A percentile compares a stretch with the other conserved stretches of the same genome.
These are phyloP conservation scores for Elsinoe necatrix DNA, from an alignment of 2,329 filamentous ascomycete species.

Conservation along the genomic window DNA sequence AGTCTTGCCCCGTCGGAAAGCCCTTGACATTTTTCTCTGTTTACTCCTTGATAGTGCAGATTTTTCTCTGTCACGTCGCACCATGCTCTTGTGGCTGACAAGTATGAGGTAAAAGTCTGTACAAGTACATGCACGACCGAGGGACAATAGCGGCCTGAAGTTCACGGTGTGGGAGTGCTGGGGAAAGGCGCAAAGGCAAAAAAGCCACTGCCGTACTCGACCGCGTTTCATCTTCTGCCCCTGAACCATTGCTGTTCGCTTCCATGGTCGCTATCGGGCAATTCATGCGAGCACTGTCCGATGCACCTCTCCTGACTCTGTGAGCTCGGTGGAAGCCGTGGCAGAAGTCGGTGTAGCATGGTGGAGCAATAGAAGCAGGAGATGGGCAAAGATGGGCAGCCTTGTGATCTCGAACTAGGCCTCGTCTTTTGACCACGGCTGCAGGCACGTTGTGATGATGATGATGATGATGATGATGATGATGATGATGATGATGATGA, in stretches of 20 bases:
- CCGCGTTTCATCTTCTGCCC: slow-evolving; percentile 2
- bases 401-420: not conserved
- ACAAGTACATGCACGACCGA: slow-evolving; percentile 10
- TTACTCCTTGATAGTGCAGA: not conserved
- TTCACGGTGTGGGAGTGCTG: not conserved
- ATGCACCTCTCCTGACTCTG: not conserved
- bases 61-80: slow-evolving; percentile 1
- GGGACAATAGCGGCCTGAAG: not conserved
- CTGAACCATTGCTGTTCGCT: not conserved
- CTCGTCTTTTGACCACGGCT: not conserved
- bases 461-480: too few relatives aligned
- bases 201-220: not conserved
- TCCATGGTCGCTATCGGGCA: not conserved
- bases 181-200: not conserved
- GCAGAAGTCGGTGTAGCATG: not conserved
- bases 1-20: slow-evolving; percentile 2
- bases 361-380: not conserved
- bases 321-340: not conserved
- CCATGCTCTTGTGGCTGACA: slow-evolving; percentile 1
- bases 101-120: not conserved
- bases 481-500: too few relatives aligned
- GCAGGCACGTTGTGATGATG: not conserved
- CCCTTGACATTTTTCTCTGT: not conserved
- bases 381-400: not conserved
- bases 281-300: not conserved